Conservation (phyloP, 2,329 filamentous ascomycete genomes). For the Colletotrichum scovillei region DNA sequence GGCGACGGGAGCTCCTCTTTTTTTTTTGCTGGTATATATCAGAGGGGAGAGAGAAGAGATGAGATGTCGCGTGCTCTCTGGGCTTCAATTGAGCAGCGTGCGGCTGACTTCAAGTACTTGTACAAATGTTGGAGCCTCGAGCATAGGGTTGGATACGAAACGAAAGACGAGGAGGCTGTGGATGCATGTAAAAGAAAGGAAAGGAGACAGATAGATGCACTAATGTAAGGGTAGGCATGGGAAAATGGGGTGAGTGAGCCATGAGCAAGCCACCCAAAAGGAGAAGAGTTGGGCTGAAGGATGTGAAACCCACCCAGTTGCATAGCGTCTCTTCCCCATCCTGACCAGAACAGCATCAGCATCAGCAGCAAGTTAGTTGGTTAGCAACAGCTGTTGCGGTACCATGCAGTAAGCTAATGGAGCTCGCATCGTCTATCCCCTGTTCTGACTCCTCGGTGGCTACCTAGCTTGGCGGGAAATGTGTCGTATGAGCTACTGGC, state of each 20-base stretch:
- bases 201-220: constrained; percentile 2
- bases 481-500: constrained; percentile 1
- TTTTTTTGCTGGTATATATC: constrained; percentile 2
- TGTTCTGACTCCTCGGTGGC: constrained; percentile 3
- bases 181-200: background rate
- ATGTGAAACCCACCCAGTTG: constrained; percentile 33
- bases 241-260: constrained; percentile 8
- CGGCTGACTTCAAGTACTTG: constrained; percentile 5
- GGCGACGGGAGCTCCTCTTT: constrained; percentile 1
- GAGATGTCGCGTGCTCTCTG: constrained; percentile 18
- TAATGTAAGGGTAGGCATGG: background rate
- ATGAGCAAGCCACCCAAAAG: constrained; percentile 4
- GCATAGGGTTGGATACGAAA: background rate
- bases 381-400: constrained; percentile 12
- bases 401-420: constrained; percentile 23
- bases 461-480: constrained; percentile 14
- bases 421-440: constrained; percentile 20
- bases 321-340: constrained; percentile 19
- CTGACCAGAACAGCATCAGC: background rate
- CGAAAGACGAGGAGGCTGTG: background rate
- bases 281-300: constrained; percentile 29
- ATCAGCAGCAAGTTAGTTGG: background rate
- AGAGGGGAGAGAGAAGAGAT: background rate
- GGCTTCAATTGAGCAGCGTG: constrained; percentile 1
- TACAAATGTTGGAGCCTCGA: background rate